These are phyloP conservation scores for Sanguinoderma infundibulare DNA, from an alignment of 1,284 basidiomycete species.

Conservation along the genomic window DNA sequence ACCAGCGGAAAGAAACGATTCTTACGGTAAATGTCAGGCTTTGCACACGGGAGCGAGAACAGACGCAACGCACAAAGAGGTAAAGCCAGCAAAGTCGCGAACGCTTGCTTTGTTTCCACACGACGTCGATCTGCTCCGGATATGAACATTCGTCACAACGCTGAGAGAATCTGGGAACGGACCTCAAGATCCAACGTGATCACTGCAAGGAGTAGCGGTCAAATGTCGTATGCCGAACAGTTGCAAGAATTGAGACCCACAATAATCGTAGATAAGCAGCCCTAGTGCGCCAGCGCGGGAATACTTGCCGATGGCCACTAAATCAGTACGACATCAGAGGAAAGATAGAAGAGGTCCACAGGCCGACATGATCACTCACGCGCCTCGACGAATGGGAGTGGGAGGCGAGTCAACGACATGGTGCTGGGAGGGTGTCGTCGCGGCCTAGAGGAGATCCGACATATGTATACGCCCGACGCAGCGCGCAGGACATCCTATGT, in stretches of 20 bases:
- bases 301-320: neutral
- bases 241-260: neutral
- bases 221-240: too few relatives aligned
- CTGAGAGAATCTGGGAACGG: neutral
- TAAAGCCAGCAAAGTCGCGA: neutral
- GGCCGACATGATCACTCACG: neutral
- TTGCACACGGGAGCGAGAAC: too few relatives aligned
- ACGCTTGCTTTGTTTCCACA: neutral
- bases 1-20: slow-evolving; percentile 26
- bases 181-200: neutral
- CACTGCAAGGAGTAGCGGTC: neutral
- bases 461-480: neutral
- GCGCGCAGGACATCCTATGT: neutral
- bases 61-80: neutral
- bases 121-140: neutral
- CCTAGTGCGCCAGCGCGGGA: neutral
- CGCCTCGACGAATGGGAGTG: neutral
- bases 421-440: neutral
- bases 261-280: neutral
- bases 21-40: slow-evolving; percentile 3
- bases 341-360: neutral
- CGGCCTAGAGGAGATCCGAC: neutral
- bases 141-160: too few relatives aligned
- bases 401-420: neutral
- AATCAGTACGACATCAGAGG: neutral